Evolutionary conservation across 352 stramenopile species (phyloP).

Genomic region (Globisporangium middletonii): DNA sequence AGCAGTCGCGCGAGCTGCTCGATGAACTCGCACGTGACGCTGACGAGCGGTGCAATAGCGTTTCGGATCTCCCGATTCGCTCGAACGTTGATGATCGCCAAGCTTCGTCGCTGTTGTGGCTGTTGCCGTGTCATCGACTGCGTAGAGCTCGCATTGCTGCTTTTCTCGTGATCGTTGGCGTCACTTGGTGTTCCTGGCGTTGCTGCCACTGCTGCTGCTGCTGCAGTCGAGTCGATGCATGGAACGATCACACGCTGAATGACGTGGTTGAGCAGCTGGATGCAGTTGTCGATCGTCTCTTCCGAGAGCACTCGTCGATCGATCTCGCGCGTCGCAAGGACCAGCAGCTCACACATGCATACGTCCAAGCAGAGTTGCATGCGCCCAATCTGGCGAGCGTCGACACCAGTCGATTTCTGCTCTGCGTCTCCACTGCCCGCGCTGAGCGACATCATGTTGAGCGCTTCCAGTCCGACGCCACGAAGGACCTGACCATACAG

Average conservation of each 20-base stretch:
- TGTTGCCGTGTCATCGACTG: not conserved
- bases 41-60: conserved; percentile 51
- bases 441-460: conserved; percentile 25
- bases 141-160: not conserved
- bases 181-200: not conserved
- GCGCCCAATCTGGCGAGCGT: conserved; percentile 26
- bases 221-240: conserved; percentile 55
- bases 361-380: conserved; percentile 51
- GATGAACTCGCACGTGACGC: conserved; percentile 69
- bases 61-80: conserved; percentile 42
- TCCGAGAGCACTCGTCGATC: conserved; percentile 71
- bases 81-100: conserved; percentile 34
- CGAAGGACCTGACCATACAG: conserved; percentile 8
- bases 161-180: not conserved
- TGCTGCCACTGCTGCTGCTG: conserved; percentile 17
- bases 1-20: conserved; percentile 59
- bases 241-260: conserved; percentile 57
- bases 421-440: conserved; percentile 27
- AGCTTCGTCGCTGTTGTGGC: conserved; percentile 4
- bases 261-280: conserved; percentile 53
- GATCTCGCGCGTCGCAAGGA: conserved; percentile 66
- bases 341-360: conserved; percentile 60
- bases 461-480: conserved; percentile 23
- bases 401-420: conserved; percentile 27
- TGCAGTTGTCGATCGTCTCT: conserved; percentile 79